These are phyloP conservation scores for Eremomyces bilateralis DNA, from an alignment of 495 filamentous ascomycete species.

Conservation along the genomic window DNA sequence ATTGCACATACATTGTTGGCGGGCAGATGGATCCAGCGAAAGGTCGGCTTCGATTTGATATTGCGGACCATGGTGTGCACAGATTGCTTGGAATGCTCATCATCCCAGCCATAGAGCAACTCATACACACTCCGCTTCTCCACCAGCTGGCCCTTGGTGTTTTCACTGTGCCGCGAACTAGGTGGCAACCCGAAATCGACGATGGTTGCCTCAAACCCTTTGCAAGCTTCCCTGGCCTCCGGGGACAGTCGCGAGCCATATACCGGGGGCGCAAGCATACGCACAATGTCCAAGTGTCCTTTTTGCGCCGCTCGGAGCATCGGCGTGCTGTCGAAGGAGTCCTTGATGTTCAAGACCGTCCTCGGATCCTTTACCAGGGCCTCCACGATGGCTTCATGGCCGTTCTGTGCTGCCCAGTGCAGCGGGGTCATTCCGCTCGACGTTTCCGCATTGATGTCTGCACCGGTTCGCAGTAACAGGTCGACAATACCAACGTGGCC, in stretches of 20 bases:
- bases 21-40: constrained; percentile 50
- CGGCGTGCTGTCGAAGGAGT: constrained; percentile 40
- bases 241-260: constrained; percentile 28
- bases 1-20: constrained; percentile 40
- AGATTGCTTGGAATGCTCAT: constrained; percentile 28
- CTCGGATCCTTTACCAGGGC: constrained; percentile 27
- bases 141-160: constrained; percentile 16
- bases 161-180: constrained; percentile 39
- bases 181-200: constrained; percentile 34
- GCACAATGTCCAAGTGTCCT: constrained; percentile 33
- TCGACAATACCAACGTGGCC: constrained; percentile 12
- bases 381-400: constrained; percentile 33
- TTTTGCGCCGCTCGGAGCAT: constrained; percentile 38
- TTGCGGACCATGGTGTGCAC: constrained; percentile 32
- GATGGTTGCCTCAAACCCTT: constrained; percentile 42
- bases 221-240: constrained; percentile 32
- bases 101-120: constrained; percentile 37
- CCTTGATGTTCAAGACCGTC: constrained; percentile 26
- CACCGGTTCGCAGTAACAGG: constrained; percentile 5
- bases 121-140: constrained; percentile 32
- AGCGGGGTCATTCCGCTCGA: constrained; percentile 33
- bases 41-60: constrained; percentile 28
- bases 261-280: constrained; percentile 32
- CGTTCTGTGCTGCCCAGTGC: constrained; percentile 38
- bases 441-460: constrained; percentile 6